phyloP scores from a whole-genome alignment of 345 rosid species.

The Acer negundo region DNA sequence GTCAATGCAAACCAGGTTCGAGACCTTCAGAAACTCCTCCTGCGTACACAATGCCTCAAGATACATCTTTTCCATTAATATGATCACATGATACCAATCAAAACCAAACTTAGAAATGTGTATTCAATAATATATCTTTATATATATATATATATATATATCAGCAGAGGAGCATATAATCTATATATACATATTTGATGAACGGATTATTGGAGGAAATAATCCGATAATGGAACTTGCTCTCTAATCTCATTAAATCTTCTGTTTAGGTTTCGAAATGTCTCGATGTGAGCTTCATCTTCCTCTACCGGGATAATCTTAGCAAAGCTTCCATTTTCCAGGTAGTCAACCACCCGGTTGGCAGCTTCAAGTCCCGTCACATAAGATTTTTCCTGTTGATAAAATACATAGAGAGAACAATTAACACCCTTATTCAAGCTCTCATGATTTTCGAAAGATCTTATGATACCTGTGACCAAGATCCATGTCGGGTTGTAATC shows the following conservation, averaged over 20 bases:
- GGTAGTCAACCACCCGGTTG: constrained; percentile 45
- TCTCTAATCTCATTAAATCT: constrained; percentile 41
- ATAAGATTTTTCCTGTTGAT: constrained; percentile 50
- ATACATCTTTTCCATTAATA: too few species aligned
- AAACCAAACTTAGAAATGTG: too few species aligned
- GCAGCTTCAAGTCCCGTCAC: constrained; percentile 61
- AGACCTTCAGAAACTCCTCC: too few species aligned
- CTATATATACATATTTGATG: too few species aligned
- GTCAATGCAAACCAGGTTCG: too few species aligned
- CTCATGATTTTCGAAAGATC: too few species aligned
- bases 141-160: too few species aligned
- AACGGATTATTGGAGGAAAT: constrained; percentile 31
- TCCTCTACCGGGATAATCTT: constrained; percentile 53
- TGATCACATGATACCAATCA: too few species aligned
- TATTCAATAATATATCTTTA: too few species aligned
- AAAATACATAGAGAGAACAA: background rate
- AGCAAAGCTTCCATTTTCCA: constrained; percentile 52
- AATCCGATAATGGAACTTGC: constrained; percentile 40
- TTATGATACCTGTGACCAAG: constrained; percentile 55
- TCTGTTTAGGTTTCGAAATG: constrained; percentile 46
- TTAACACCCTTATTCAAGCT: background rate
- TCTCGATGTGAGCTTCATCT: constrained; percentile 58
- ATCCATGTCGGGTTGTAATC: constrained; percentile 62
- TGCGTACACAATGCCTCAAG: too few species aligned
- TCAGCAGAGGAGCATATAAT: background rate